These are phyloP conservation scores for Lachnellula arida DNA, from an alignment of 2,329 filamentous ascomycete species.

Conservation along the genomic window DNA sequence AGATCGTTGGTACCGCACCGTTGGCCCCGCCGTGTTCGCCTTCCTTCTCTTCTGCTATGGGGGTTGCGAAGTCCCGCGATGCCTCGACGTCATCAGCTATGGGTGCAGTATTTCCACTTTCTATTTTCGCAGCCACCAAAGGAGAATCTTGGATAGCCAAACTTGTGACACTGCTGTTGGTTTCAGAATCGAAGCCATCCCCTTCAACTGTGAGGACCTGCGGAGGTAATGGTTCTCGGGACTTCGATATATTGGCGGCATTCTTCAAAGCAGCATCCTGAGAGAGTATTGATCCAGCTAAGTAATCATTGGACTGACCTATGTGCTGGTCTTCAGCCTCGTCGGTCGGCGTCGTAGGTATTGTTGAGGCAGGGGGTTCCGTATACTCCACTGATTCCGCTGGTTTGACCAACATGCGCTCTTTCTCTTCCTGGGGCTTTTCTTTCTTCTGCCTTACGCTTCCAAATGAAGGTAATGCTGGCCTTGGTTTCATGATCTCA, in stretches of 20 bases:
- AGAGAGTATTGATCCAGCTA: conserved; percentile 49
- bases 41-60: not conserved
- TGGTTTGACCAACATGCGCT: conserved; percentile 55
- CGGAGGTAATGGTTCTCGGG: conserved; percentile 62
- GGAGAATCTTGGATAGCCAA: not conserved
- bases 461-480: conserved; percentile 69
- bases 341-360: conserved; percentile 19
- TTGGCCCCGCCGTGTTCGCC: conserved; percentile 6
- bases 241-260: conserved; percentile 51
- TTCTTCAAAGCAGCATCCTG: conserved; percentile 51
- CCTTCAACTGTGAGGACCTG: conserved; percentile 67
- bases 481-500: conserved; percentile 68
- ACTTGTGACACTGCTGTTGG: conserved; percentile 38
- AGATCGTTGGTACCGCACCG: conserved; percentile 38
- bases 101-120: not conserved
- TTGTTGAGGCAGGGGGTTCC: conserved; percentile 23
- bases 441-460: conserved; percentile 62
- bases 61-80: not conserved
- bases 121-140: not conserved
- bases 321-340: conserved; percentile 19
- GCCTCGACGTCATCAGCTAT: not conserved
- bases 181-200: conserved; percentile 59
- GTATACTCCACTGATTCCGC: conserved; percentile 35
- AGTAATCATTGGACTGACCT: conserved; percentile 53
- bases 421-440: conserved; percentile 47